Evolutionary conservation across 139 green algal species (phyloP), one percentile per base, ranked within the genome.

Genomic region (Chlamydomonas sphaeroides): DNA sequence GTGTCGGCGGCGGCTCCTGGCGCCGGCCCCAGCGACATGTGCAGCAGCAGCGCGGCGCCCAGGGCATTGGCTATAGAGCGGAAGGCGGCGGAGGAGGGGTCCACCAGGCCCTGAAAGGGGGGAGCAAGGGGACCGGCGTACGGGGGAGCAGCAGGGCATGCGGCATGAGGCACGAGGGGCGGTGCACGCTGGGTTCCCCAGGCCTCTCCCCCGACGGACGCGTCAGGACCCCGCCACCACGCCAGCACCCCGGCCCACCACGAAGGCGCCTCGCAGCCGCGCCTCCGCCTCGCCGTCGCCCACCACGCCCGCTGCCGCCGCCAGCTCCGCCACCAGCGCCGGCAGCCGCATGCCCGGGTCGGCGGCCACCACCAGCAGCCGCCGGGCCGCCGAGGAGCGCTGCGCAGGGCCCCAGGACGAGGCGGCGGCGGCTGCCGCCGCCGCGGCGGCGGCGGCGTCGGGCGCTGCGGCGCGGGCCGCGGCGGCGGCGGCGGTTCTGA

Each of bases 281-380:
- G 28, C 78, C 84, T 83, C 78, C 42, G 65, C 78, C 49, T 42
- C 39, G 14, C 36, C 48, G 35, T 83, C 73, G 28, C 49, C 67
- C 28, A 61, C 68, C 49, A 84, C 81, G 14, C 42, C 48, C 41
- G 85, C 83, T 59, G 91, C 49, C 0, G 38, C 41, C 14, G 45
- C 74, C 26, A 94, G 71, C 83, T 96, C 92, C 2, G 87, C 75
- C 15, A 89, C 89, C 45, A 96, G 57, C 61, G 92, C 86, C 0
- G 79, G 48, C 83, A 97, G 86, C 45, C 84, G 73, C 84, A 96
- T 90, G 66, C 74, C 36, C 0, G 94, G 90, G 74, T 94, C 91
- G 1, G 82, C 83, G 66, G 95, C 80, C 86, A 97, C 66, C 33
- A 91, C 89, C 35, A 85, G 57, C 75, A 96, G 81, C 35, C 93